These are phyloP conservation scores for Candida odintsovae DNA, from an alignment of 805 yeast species.

Conservation along the genomic window DNA sequence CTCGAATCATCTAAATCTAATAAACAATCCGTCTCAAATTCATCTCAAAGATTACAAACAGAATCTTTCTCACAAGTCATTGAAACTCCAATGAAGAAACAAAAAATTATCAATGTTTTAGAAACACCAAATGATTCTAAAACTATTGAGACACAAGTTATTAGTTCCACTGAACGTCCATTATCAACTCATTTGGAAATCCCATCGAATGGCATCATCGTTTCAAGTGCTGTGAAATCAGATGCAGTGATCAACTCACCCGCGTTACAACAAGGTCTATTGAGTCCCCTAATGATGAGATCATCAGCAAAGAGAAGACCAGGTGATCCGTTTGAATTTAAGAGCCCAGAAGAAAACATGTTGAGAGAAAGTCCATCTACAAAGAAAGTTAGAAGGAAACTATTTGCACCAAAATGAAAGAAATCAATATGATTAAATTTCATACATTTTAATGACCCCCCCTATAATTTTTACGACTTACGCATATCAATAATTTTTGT, in stretches of 20 bases:
- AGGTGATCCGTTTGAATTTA: conserved; percentile 15
- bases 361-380: not conserved
- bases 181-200: not conserved
- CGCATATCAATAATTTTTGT: not conserved
- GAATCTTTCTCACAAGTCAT: conserved; percentile 22
- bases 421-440: not conserved
- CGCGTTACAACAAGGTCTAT: conserved; percentile 3
- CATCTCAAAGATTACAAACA: conserved; percentile 6
- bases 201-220: not conserved
- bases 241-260: not conserved
- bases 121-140: conserved; percentile 13
- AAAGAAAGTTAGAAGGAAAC: conserved; percentile 26
- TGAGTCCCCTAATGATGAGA: conserved; percentile 19
- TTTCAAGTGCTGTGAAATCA: conserved; percentile 1
- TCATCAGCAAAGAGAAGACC: conserved; percentile 13
- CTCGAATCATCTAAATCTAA: not conserved
- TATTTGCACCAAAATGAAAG: conserved; percentile 27
- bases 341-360: conserved; percentile 6
- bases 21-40: not conserved
- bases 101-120: conserved; percentile 12
- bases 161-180: conserved; percentile 5
- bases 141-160: not conserved
- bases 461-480: not conserved
- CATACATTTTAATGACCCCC: not conserved
- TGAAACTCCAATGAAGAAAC: conserved; percentile 23